phyloP scores from a whole-genome alignment of 1,284 basidiomycete species.

The Porodaedalea pini region DNA sequence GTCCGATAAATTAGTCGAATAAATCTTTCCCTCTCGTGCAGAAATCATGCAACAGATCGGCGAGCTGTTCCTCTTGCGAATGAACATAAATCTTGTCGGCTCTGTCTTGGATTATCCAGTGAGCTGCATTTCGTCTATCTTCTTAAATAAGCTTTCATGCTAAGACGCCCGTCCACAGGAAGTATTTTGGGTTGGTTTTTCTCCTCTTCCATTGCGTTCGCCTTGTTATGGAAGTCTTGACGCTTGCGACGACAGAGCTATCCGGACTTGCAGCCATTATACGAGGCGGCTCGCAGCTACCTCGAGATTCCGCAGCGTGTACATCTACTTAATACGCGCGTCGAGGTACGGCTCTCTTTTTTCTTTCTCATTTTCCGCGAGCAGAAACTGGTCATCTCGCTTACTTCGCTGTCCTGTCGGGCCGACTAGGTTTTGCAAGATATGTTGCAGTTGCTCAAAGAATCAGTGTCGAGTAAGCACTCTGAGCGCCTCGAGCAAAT shows the following conservation, averaged over 20 bases:
- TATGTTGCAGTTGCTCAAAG: slow-evolving; percentile 94
- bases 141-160: slow-evolving; percentile 7
- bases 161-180: slow-evolving; percentile 49
- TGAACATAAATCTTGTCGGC: slow-evolving; percentile 94
- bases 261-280: slow-evolving; percentile 93
- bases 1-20: background rate
- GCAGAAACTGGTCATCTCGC: background rate
- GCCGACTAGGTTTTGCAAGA: slow-evolving; percentile 81
- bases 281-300: slow-evolving; percentile 90
- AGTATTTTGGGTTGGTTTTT: slow-evolving; percentile 76
- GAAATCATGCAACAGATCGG: slow-evolving; percentile 99
- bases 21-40: slow-evolving; percentile 43
- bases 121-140: background rate
- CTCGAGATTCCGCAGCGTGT: slow-evolving; percentile 94
- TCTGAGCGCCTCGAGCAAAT: slow-evolving; percentile 94
- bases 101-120: slow-evolving; percentile 30
- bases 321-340: slow-evolving; percentile 89
- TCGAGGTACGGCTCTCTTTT: slow-evolving; percentile 57
- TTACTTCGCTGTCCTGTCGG: background rate
- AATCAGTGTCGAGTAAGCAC: slow-evolving; percentile 88
- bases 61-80: slow-evolving; percentile 88
- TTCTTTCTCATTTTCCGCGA: background rate
- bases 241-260: slow-evolving; percentile 51
- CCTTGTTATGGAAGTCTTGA: background rate
- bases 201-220: background rate